Conservation (phyloP, 176 grass and related monocot species). For the Lolium multiflorum region DNA sequence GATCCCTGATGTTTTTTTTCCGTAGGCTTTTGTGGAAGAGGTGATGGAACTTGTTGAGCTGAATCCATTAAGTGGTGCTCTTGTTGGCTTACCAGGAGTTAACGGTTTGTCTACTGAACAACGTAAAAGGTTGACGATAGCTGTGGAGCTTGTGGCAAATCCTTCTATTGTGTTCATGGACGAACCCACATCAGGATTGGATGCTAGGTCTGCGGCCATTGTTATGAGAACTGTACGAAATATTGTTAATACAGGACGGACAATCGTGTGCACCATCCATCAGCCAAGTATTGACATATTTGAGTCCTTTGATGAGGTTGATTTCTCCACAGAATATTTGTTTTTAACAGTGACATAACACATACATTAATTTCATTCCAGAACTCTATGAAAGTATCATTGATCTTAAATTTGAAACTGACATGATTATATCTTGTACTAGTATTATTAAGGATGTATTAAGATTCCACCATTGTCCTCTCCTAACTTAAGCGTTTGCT, state of each 20-base stretch:
- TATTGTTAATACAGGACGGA: constrained; percentile 95
- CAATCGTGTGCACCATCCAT: constrained; percentile 98
- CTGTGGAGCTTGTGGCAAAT: constrained; percentile 97
- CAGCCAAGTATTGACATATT: constrained; percentile 99
- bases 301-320: constrained; percentile 97
- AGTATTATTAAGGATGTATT: neutral
- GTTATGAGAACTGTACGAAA: constrained; percentile 99
- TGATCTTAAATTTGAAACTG: neutral
- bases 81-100: constrained; percentile 86
- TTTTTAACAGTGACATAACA: constrained; percentile 5
- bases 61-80: constrained; percentile 83
- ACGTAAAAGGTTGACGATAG: constrained; percentile 94
- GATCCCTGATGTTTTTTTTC: constrained; percentile 30
- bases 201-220: constrained; percentile 97
- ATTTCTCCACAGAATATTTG: constrained; percentile 19
- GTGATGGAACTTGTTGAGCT: constrained; percentile 99
- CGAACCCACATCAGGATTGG: constrained; percentile 95
- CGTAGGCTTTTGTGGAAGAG: constrained; percentile 95
- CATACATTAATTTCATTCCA: constrained; percentile 17
- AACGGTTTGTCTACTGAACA: constrained; percentile 97
- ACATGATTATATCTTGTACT: neutral
- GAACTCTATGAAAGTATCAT: constrained; percentile 4
- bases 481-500: constrained; percentile 37
- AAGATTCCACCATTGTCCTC: constrained; percentile 1
- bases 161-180: constrained; percentile 99